Evolutionary conservation across 1,139 yeast species (phyloP), one percentile per base, ranked within the genome.

Genomic region (Suhomyces bribrorum): DNA sequence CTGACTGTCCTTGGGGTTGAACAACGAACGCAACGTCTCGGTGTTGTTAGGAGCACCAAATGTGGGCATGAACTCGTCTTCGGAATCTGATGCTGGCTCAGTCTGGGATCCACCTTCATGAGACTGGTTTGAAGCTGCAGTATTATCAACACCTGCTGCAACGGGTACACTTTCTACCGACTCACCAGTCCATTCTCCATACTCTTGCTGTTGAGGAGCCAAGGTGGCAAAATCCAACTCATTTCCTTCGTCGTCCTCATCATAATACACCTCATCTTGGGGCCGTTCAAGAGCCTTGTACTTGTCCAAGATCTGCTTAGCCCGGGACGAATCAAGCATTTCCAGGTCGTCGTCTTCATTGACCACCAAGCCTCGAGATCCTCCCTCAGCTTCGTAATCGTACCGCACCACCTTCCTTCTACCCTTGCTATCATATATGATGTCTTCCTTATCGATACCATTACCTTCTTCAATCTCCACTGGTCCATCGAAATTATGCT

Each of bases 401-500:
- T 54, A 66, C 31, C 64, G 50, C 11, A 56, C 45, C 7, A 61
- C 68, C 31, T 53, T 57, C 40, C 61, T 58, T 34, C 74, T 54
- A 9, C 79, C 78, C 47, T 75, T 73, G 37, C 62, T 58, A 50
- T 80, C 86, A 42, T 65, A 66, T 28, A 73, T 72, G 12, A 79
- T 68, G 11, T 68, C 73, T 17, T 72, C 81, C 40, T 68, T 53
- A 24, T 59, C 66, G 11, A 53, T 50, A 4, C 57, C 62, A 31
- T 64, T 45, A 52, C 66, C 67, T 23, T 74, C 79, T 16, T 76
- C 77, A 7, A 81, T 46, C 7, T 68, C 78, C 25, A 80, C 55
- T 0, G 87, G 85, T 51, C 75, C 77, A 36, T 81, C 85, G 50
- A 83, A 83, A 54, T 83, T 81, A 48, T 71, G 76, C 13, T 60